Base-by-base conservation (phyloP, 768 basidiomycete genomes). In the Suillus discolor region DNA sequence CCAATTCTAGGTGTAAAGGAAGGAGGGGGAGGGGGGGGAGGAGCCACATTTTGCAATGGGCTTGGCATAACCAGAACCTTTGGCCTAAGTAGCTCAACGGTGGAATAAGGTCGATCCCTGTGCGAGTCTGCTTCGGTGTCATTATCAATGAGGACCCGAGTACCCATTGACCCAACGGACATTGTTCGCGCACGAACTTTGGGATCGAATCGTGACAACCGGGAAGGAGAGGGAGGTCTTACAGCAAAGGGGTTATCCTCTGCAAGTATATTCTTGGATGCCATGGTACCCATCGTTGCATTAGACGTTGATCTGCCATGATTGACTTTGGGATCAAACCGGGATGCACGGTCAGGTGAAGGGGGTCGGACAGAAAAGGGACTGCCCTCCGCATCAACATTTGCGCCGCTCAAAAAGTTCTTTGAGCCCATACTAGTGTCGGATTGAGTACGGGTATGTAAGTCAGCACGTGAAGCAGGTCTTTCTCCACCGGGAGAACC, bases 1-100 rank as follows among this genome's bases (percentile, higher is more conserved):
- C 89, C 89, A 57, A 86, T 86, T 57, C 82, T 79, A 39, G 81
- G 70, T 47, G 74, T 77, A 4, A 72, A 72, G 49, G 71, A 68
- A 18, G 81, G 66, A 53, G 79, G 71, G 42, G 79, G 74, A 20
- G 81, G 68, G 25, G 77, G 68, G 34, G 75, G 67, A 44, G 76
- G 70, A 20, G 79, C 72, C 20, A 77, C 71, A 61, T 82, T 78
- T 70, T 96, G 92, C 44, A 97, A 79, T 2, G 94, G 93, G 67
- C 90, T 91, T 12, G 96, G 96, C 96, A 97, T 97, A 67, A 97
- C 88, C 54, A 97, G 88, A n/a, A 95, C 84, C 75, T 95, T 95
- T 1, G 96, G 96, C 25, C 95, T 85, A 70, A 97, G 82, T 53
- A 97, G 81, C 39, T 95, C 92, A 64, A 90, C 69, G 15, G 91